A percentile compares a stretch with the other conserved stretches of the same genome.
Evolutionary conservation across 192 early-diverging fungal species (phyloP).

Genomic region (Backusella australiensis): DNA sequence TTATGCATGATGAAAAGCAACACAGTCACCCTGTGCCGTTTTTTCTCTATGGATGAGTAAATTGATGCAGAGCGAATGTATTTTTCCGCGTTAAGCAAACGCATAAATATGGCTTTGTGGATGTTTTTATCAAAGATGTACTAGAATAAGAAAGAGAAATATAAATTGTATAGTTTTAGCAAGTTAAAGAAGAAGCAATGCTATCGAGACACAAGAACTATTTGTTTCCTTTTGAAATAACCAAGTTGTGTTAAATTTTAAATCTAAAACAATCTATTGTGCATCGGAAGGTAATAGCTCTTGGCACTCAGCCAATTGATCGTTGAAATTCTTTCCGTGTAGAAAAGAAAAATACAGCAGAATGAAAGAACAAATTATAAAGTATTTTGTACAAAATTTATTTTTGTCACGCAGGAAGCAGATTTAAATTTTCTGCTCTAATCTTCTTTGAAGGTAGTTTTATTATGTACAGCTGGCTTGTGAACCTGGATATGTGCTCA

Average conservation of each 20-base stretch:
- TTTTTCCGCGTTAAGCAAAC: background rate
- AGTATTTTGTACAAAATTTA: background rate
- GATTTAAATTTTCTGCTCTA: background rate
- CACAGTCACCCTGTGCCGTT: background rate
- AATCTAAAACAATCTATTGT: no score
- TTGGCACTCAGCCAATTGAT: background rate
- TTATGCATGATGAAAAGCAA: background rate
- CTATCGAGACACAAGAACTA: no score
- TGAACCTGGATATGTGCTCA: background rate
- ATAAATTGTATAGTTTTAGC: no score
- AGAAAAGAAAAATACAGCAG: background rate
- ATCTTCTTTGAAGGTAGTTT: no score
- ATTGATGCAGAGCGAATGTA: background rate
- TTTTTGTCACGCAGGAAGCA: background rate
- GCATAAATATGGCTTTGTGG: background rate
- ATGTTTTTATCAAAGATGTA: no score
- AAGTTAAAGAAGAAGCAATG: no score
- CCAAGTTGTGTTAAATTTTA: no score
- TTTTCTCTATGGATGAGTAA: background rate
- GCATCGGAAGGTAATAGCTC: background rate
- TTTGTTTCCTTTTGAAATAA: no score
- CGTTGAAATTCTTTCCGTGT: background rate
- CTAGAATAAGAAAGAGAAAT: no score
- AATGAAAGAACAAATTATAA: background rate
- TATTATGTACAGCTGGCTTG: no score